Evolutionary conservation across 1,284 basidiomycete genomes (phyloP).

Genomic region (Athelia psychrophila): DNA sequence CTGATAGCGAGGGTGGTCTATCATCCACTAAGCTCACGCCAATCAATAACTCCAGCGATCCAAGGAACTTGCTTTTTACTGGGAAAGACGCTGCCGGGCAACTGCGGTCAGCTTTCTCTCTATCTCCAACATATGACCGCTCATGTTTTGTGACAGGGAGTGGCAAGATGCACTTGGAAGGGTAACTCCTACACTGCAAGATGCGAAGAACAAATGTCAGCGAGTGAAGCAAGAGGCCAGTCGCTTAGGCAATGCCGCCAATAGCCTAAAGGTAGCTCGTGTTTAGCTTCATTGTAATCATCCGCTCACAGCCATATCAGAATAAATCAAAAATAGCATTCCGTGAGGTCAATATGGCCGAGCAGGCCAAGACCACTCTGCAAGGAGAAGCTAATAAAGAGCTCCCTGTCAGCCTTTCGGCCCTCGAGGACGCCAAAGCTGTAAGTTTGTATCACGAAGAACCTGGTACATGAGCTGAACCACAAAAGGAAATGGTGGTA

Average conservation of each 20-base stretch:
- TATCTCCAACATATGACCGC: not conserved
- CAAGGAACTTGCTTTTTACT: constrained; percentile 49
- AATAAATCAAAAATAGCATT: constrained; percentile 18
- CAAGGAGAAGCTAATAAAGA: constrained; percentile 70
- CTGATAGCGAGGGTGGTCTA: constrained; percentile 60
- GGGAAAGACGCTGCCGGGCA: constrained; percentile 28
- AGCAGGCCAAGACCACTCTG: constrained; percentile 33
- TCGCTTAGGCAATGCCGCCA: no score
- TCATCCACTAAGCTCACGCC: constrained; percentile 38
- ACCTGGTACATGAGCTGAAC: not conserved
- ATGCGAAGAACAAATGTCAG: constrained; percentile 24
- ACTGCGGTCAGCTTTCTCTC: constrained; percentile 24
- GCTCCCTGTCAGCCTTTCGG: constrained; percentile 68
- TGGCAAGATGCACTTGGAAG: not conserved
- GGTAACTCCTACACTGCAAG: constrained; percentile 18
- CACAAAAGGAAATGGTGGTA: constrained; percentile 47
- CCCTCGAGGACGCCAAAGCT: constrained; percentile 55
- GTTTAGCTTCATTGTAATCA: no score
- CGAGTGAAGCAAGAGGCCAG: constrained; percentile 21
- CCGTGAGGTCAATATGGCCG: constrained; percentile 25
- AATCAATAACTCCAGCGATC: constrained; percentile 36
- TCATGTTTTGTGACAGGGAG: constrained; percentile 2
- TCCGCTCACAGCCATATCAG: constrained; percentile 24
- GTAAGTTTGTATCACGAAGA: constrained; percentile 28
- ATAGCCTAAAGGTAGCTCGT: no score